A percentile compares a stretch with the other conserved stretches of the same genome.
phyloP scores from a whole-genome alignment of 2,329 filamentous ascomycete genomes.

The Colletotrichum karsti region DNA sequence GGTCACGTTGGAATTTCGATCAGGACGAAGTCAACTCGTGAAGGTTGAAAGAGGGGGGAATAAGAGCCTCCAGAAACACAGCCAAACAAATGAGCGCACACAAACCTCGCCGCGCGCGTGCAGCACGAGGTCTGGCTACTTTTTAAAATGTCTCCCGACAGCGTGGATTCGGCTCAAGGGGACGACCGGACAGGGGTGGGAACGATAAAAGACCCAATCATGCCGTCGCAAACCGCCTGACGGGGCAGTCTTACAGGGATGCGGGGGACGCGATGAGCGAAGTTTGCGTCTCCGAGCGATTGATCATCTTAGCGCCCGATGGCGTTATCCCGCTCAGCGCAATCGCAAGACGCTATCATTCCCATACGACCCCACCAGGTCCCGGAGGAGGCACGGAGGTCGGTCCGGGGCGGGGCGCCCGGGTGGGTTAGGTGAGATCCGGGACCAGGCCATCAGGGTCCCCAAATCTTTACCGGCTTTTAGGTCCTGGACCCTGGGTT shows the following conservation, averaged over 20 bases:
- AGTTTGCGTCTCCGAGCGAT: not conserved
- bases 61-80: not conserved
- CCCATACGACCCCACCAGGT: not conserved
- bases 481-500: conserved; percentile 1
- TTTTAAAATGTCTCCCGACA: conserved; percentile 9
- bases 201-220: not conserved
- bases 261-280: not conserved
- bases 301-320: conserved; percentile 23
- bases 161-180: conserved; percentile 1
- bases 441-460: conserved; percentile 10
- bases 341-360: not conserved
- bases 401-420: not conserved
- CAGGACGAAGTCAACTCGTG: not conserved
- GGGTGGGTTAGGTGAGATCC: not conserved
- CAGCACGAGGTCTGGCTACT: not conserved
- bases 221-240: conserved; percentile 13
- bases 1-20: not conserved
- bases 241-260: conserved; percentile 22
- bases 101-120: not conserved
- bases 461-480: not conserved
- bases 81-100: not conserved
- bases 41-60: not conserved
- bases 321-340: conserved; percentile 19
- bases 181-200: not conserved
- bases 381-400: not conserved